Base-by-base conservation (phyloP, 768 basidiomycete species). In the Tricholoma flavovirens region DNA sequence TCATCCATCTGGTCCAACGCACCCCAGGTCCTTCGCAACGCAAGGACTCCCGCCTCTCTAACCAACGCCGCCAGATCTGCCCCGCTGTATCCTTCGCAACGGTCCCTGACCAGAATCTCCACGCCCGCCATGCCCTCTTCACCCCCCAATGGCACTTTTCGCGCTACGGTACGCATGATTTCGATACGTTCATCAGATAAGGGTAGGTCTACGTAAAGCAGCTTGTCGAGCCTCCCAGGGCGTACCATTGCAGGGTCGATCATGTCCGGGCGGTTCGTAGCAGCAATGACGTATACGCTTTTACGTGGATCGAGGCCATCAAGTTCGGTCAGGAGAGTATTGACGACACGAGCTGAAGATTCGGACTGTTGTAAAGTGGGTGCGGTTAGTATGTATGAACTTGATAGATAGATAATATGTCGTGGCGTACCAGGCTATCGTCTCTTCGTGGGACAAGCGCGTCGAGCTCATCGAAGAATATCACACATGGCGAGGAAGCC, bases 221-320 rank as follows among this genome's bases (percentile, higher is more conserved):
- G 79, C 69, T 97, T 97, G 74, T 97, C 95, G 10, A 98, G 80
- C 9, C 95, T 83, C 0, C 95, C 94, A 0, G 95, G 95, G n/a
- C 94, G 88, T 53, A 93, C 91, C 93, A 96, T 95, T 6, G 95
- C 94, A 0, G 94, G 95, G 66, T 98, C 94, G 57, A 97, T 94
- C 86, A 96, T 96, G 73, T 98, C 93, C 1, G 94, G 94, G 11
- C 94, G 79, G 70, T 96, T 98, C 29, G 93, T 97, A 7, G 95
- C 95, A 0, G 89, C 94, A 56, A 97, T 92, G 42, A 98, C 93
- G 64, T 93, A 95, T 56, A 97, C 92, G 38, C 82, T 80, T 70
- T 90, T 92, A 32, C 93, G 83, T 1, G 83, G 76, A 58, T 94
- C 91, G 22, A 98, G 85, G 0, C 94, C 94, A 60, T 97, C 94